Evolutionary conservation across 768 basidiomycete genomes (phyloP).

Genomic region (Hypholoma fasciculare): DNA sequence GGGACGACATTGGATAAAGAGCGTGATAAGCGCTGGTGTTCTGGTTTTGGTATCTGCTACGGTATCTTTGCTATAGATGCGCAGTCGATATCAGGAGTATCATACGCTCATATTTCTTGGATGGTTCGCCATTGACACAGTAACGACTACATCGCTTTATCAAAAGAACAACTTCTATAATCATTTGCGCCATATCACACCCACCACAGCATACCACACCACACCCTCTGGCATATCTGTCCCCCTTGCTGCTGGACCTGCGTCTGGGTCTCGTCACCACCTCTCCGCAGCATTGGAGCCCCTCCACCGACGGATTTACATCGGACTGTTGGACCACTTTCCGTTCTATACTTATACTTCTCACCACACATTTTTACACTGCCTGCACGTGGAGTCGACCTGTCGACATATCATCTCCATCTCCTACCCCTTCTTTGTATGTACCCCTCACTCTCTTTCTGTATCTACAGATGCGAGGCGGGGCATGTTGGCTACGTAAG

Average conservation of each 20-base stretch:
- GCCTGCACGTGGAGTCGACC: conserved; percentile 3
- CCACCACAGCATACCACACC: not conserved
- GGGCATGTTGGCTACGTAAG: conserved; percentile 2
- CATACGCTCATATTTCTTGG: not conserved
- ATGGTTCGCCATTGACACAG: not conserved
- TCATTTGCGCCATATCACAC: not conserved
- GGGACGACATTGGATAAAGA: conserved; percentile 22
- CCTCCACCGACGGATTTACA: not conserved
- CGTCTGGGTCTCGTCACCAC: not conserved
- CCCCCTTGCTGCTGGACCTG: not conserved
- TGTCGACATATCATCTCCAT: conserved; percentile 1
- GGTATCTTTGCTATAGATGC: conserved; percentile 31
- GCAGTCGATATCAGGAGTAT: not conserved
- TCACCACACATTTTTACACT: conserved; percentile 1
- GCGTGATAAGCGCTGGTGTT: conserved; percentile 26
- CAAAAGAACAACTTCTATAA: not conserved
- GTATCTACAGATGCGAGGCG: conserved; percentile 6
- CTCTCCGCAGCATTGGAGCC: not conserved
- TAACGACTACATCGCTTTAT: conserved; percentile 3
- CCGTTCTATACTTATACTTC: conserved; percentile 8
- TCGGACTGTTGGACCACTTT: conserved; percentile 7
- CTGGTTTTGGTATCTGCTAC: conserved; percentile 27
- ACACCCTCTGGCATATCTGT: not conserved
- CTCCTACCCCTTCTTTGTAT: conserved; percentile 3
- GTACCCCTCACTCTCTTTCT: not conserved